phyloP scores from a whole-genome alignment of 1,139 yeast genomes.

The Kodamaea ohmeri region DNA sequence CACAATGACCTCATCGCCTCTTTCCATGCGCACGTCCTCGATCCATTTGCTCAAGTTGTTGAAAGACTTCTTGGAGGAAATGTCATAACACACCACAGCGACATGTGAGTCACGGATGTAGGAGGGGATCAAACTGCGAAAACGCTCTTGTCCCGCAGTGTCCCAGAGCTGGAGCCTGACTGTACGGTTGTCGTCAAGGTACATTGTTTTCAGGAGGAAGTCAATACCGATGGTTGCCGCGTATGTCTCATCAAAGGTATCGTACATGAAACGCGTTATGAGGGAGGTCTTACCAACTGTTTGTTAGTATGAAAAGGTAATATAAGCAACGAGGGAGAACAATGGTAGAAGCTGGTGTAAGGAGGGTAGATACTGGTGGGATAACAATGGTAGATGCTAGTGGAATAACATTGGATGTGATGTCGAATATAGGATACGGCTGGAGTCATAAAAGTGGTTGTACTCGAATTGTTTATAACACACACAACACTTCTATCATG shows the following conservation, averaged over 20 bases:
- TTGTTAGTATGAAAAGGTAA: conserved; percentile 16
- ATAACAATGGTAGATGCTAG: too few species aligned
- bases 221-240: conserved; percentile 97
- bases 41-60: conserved; percentile 59
- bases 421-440: too few species aligned
- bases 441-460: too few species aligned
- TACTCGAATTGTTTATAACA: too few species aligned
- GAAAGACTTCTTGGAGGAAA: conserved; percentile 81
- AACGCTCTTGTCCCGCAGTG: conserved; percentile 65
- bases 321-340: not conserved
- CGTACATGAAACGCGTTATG: conserved; percentile 95
- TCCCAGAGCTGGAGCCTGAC: conserved; percentile 54
- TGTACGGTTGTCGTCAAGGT: conserved; percentile 55
- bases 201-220: conserved; percentile 76
- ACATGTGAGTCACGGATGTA: conserved; percentile 96
- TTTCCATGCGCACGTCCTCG: conserved; percentile 60
- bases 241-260: conserved; percentile 94
- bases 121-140: conserved; percentile 64
- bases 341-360: too few species aligned
- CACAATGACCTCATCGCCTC: conserved; percentile 72
- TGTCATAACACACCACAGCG: conserved; percentile 93
- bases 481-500: too few species aligned
- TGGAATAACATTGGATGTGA: too few species aligned
- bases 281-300: conserved; percentile 90
- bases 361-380: too few species aligned